phyloP scores from a whole-genome alignment of 2,329 filamentous ascomycete genomes.

The Trichoderma gracile region DNA sequence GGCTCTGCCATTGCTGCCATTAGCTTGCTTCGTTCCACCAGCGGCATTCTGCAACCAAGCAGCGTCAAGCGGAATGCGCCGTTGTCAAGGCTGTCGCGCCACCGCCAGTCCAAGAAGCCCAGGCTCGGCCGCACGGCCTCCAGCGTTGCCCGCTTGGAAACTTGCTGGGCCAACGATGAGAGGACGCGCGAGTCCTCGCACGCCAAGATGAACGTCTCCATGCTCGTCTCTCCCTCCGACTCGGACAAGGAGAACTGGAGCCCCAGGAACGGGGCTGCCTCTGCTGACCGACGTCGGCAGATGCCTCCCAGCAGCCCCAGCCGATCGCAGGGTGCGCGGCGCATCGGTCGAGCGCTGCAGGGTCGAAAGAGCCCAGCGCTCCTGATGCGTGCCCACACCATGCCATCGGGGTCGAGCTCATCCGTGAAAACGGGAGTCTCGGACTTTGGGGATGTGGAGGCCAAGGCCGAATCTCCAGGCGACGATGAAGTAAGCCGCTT shows the following conservation, averaged over 20 bases:
- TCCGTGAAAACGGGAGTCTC: conserved; percentile 41
- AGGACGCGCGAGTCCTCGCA: conserved; percentile 32
- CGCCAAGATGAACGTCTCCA: conserved; percentile 44
- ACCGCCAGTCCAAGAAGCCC: conserved; percentile 57
- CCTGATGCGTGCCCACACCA: conserved; percentile 45
- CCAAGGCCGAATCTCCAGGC: conserved; percentile 28
- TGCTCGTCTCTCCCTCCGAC: conserved; percentile 53
- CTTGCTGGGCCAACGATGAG: conserved; percentile 33
- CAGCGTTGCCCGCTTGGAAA: conserved; percentile 63
- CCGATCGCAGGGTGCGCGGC: conserved; percentile 42
- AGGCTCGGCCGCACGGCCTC: conserved; percentile 63
- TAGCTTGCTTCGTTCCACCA: conserved; percentile 73
- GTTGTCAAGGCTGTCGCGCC: conserved; percentile 36
- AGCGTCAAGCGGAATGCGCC: conserved; percentile 65
- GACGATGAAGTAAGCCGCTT: conserved; percentile 69
- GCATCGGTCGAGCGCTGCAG: conserved; percentile 45
- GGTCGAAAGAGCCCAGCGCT: conserved; percentile 41
- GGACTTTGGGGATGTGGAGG: conserved; percentile 55
- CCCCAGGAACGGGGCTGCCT: conserved; percentile 52
- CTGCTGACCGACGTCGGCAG: conserved; percentile 37
- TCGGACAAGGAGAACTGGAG: conserved; percentile 96
- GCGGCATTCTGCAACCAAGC: conserved; percentile 55
- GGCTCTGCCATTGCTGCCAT: conserved; percentile 82
- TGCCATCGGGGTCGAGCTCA: conserved; percentile 40
- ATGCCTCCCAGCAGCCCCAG: conserved; percentile 40